Evolutionary conservation across 2,329 filamentous ascomycete species (phyloP).

Genomic region (Berkeleyomyces rouxiae): DNA sequence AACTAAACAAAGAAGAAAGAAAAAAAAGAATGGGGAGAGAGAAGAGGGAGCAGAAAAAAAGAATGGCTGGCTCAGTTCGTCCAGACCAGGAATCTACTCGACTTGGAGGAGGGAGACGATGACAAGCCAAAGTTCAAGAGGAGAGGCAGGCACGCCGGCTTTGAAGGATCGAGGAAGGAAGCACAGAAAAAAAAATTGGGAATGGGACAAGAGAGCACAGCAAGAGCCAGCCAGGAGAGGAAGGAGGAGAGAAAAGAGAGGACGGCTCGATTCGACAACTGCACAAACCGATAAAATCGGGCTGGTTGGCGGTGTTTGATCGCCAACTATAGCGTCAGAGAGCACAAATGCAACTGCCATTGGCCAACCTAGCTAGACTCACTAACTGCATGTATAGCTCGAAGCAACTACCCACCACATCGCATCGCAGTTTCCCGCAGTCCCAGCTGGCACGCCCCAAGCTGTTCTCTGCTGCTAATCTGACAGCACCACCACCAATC

Average conservation of each 20-base stretch:
- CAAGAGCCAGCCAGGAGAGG: not conserved
- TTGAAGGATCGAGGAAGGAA: not conserved
- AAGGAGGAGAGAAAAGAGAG: not conserved
- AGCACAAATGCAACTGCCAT: too few species aligned
- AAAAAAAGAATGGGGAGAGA: not conserved
- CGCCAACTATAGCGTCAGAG: too few species aligned
- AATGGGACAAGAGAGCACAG: not conserved
- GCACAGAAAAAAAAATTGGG: not conserved
- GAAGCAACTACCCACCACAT: too few species aligned
- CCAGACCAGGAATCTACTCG: not conserved
- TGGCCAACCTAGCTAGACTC: too few species aligned
- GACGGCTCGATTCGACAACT: too few species aligned
- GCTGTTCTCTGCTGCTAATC: too few species aligned
- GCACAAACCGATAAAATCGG: too few species aligned
- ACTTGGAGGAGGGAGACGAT: not conserved
- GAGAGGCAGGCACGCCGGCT: not conserved
- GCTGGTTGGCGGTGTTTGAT: too few species aligned
- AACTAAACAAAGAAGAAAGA: not conserved
- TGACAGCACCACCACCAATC: too few species aligned
- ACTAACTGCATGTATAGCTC: too few species aligned
- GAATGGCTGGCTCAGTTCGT: not conserved
- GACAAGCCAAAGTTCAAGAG: not conserved
- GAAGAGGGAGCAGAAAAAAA: not conserved
- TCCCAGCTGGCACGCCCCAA: too few species aligned
- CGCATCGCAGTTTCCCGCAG: too few species aligned